These are phyloP conservation scores for Papiliotrema flavescens DNA, from an alignment of 1,284 basidiomycete genomes.

Conservation along the genomic window DNA sequence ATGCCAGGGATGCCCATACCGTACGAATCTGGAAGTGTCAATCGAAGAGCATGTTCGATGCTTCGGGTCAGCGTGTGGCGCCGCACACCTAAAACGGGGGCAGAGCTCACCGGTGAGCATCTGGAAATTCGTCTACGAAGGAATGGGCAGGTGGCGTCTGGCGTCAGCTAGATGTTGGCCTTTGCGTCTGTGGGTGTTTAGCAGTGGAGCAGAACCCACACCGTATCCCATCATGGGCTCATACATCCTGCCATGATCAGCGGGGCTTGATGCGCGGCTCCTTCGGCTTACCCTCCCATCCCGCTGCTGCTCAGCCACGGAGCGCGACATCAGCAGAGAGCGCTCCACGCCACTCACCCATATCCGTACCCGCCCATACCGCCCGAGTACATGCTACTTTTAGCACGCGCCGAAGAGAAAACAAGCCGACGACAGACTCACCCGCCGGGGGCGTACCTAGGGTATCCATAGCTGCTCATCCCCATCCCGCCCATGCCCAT, in stretches of 20 bases:
- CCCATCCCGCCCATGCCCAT: slow-evolving; percentile 9
- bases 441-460: slow-evolving; percentile 19
- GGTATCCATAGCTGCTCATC: slow-evolving; percentile 14
- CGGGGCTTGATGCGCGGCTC: neutral
- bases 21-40: slow-evolving; percentile 35
- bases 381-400: slow-evolving; percentile 14
- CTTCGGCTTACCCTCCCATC: slow-evolving; percentile 11
- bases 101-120: slow-evolving; percentile 34
- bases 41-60: slow-evolving; percentile 38
- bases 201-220: slow-evolving; percentile 17
- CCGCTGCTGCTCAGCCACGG: slow-evolving; percentile 2
- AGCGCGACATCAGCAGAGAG: neutral
- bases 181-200: neutral
- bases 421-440: slow-evolving; percentile 10
- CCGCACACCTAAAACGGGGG: slow-evolving; percentile 3
- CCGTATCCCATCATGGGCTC: slow-evolving; percentile 34
- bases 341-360: slow-evolving; percentile 16
- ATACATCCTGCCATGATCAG: slow-evolving; percentile 16
- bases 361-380: slow-evolving; percentile 14
- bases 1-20: slow-evolving; percentile 26
- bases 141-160: slow-evolving; percentile 35
- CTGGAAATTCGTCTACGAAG: slow-evolving; percentile 34
- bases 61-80: neutral
- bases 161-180: neutral
- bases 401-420: neutral